Evolutionary conservation across 345 rosid genomes (phyloP).

Genomic region (Melaleuca alternifolia): DNA sequence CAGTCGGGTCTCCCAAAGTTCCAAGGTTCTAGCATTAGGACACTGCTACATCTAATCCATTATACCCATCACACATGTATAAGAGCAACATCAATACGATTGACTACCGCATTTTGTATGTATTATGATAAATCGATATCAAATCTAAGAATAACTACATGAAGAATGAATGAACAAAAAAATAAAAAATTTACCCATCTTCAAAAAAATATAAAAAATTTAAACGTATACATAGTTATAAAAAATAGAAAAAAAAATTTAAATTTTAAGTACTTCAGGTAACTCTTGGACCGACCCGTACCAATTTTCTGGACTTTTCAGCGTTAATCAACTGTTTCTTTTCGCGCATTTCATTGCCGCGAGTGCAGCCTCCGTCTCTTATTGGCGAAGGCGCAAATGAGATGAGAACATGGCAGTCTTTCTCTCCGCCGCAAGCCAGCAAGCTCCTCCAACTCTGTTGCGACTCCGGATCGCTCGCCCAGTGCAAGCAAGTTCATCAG

Average conservation of each 20-base stretch:
- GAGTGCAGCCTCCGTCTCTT: background rate
- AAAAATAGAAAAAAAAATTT: background rate
- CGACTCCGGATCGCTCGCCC: slow-evolving; percentile 11
- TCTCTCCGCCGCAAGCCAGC: background rate
- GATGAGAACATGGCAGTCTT: background rate
- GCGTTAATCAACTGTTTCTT: background rate
- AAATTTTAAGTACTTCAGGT: background rate
- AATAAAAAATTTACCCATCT: background rate
- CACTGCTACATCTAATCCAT: too few species aligned
- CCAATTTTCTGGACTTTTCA: background rate
- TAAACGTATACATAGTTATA: background rate
- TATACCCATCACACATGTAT: too few species aligned
- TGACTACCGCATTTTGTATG: too few species aligned
- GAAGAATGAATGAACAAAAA: background rate
- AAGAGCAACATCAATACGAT: too few species aligned
- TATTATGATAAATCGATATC: too few species aligned
- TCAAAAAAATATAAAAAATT: too few species aligned
- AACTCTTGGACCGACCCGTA: too few species aligned
- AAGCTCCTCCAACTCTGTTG: slow-evolving; percentile 16
- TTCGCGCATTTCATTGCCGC: background rate
- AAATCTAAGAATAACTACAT: too few species aligned
- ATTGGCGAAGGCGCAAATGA: background rate
- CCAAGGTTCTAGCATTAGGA: too few species aligned
- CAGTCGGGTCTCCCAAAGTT: too few species aligned
- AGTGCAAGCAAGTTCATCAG: slow-evolving; percentile 22